These are phyloP conservation scores for Tolypocladium cylindrosporum DNA, from an alignment of 2,329 filamentous ascomycete species.

Conservation along the genomic window DNA sequence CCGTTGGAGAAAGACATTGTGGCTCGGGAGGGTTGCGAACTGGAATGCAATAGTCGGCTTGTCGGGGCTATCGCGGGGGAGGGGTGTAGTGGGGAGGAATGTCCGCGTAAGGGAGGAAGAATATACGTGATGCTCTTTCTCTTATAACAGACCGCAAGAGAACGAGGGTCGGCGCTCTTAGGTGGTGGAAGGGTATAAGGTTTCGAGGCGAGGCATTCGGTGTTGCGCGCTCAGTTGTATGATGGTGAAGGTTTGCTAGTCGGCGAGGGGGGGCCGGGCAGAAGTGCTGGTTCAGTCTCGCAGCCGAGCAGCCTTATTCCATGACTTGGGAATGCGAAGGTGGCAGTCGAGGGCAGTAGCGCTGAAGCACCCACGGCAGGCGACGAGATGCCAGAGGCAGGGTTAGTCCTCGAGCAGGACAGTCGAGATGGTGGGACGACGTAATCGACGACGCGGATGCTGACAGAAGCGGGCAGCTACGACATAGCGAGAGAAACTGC, in stretches of 20 bases:
- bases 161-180: background rate
- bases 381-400: background rate
- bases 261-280: background rate
- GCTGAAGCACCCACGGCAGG: background rate
- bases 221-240: background rate
- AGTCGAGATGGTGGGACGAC: background rate
- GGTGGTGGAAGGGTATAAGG: background rate
- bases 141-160: background rate
- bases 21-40: conserved; percentile 15
- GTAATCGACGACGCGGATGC: background rate
- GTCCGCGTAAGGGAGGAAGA: conserved; percentile 3
- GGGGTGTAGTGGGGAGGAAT: conserved; percentile 16
- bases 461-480: background rate
- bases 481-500: background rate
- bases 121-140: background rate
- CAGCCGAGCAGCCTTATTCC: conserved; percentile 2
- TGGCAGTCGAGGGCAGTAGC: background rate
- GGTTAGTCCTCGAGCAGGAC: background rate
- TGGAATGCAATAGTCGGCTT: conserved; percentile 14
- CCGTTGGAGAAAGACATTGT: conserved; percentile 49
- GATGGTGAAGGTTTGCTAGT: background rate
- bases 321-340: conserved; percentile 4
- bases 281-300: background rate
- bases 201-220: background rate
- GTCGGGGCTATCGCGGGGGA: conserved; percentile 8